These are phyloP conservation scores for Phlebiopsis flavidoalba DNA, from an alignment of 768 basidiomycete genomes.

Conservation along the genomic window DNA sequence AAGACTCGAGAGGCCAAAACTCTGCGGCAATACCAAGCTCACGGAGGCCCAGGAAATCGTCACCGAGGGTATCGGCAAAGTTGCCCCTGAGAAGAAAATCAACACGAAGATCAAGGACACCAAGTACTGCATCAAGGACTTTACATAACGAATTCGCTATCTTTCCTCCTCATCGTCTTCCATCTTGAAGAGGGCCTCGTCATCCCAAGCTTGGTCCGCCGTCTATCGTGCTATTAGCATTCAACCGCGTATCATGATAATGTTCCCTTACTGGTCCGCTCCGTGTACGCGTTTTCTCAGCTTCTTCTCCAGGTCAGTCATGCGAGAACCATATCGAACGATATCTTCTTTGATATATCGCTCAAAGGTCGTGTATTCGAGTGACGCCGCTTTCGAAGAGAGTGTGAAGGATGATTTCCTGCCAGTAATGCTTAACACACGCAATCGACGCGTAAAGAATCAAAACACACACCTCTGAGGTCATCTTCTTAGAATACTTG, in stretches of 20 bases:
- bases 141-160: constrained; percentile 63
- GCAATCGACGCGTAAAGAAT: not conserved
- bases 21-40: constrained; percentile 88
- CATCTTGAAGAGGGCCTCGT: constrained; percentile 53
- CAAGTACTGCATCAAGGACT: constrained; percentile 19
- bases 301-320: constrained; percentile 82
- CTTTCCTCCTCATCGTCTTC: constrained; percentile 59
- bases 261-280: constrained; percentile 56
- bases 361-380: constrained; percentile 72
- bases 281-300: constrained; percentile 77
- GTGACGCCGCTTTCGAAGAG: constrained; percentile 86
- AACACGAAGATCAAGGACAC: not conserved
- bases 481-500: constrained; percentile 76
- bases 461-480: constrained; percentile 60
- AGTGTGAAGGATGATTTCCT: constrained; percentile 93
- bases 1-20: constrained; percentile 70
- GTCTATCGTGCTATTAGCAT: constrained; percentile 26
- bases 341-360: constrained; percentile 88
- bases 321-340: constrained; percentile 69
- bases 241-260: not conserved
- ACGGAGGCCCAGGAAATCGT: constrained; percentile 88
- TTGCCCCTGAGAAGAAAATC: constrained; percentile 51
- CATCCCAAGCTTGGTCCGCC: constrained; percentile 45
- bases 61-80: constrained; percentile 83
- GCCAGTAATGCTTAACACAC: not conserved